phyloP scores from a whole-genome alignment of 129 eudicot genomes.

The Pulicaria dysenterica region DNA sequence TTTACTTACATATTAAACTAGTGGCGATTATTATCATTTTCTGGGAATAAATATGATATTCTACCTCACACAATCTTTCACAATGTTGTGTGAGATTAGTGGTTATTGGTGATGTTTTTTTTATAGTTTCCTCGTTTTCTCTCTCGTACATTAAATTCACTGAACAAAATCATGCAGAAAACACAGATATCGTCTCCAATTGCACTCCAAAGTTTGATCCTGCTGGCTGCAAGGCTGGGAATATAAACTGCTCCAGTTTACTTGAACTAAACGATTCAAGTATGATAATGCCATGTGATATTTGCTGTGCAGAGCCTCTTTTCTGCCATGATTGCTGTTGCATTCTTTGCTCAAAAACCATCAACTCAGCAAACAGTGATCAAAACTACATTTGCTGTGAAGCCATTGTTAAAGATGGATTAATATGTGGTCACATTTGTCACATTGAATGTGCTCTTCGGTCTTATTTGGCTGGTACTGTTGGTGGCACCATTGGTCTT shows the following conservation, averaged over 20 bases:
- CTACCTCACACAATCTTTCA: too few species aligned
- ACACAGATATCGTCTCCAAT: conserved; percentile 34
- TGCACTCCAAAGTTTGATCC: conserved; percentile 35
- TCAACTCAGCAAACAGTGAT: conserved; percentile 41
- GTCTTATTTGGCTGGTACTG: conserved; percentile 89
- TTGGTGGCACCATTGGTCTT: conserved; percentile 72
- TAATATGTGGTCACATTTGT: conserved; percentile 72
- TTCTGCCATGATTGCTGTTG: conserved; percentile 90
- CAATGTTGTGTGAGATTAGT: too few species aligned
- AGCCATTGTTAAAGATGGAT: conserved; percentile 45
- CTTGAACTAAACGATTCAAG: conserved; percentile 35
- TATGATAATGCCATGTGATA: conserved; percentile 56
- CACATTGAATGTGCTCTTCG: conserved; percentile 78
- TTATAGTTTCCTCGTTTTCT: too few species aligned
- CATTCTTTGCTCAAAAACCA: conserved; percentile 64
- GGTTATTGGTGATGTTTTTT: too few species aligned
- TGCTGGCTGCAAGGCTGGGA: conserved; percentile 73
- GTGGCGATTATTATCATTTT: too few species aligned
- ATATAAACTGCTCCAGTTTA: conserved; percentile 65
- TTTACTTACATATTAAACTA: too few species aligned
- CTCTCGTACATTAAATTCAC: conserved; percentile 5
- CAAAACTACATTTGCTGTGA: conserved; percentile 63
- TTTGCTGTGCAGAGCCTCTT: conserved; percentile 75
- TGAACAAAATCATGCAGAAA: conserved; percentile 34
- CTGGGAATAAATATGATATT: too few species aligned